Conservation (phyloP, 306 rosid genomes). For the Quercus variabilis region DNA sequence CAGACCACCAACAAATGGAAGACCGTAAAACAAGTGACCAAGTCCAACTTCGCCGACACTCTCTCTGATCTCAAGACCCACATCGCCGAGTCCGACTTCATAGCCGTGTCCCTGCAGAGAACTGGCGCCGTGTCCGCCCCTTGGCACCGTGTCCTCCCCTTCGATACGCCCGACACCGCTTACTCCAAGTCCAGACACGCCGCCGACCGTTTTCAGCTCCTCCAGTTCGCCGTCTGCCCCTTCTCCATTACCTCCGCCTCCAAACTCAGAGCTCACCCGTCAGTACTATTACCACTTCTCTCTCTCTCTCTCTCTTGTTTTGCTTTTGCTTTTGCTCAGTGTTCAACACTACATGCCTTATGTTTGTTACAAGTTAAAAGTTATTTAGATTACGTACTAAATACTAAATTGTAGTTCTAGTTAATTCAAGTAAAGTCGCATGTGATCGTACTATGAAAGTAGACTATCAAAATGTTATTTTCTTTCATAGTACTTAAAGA, state of each 20-base stretch:
- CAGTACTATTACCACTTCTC: slow-evolving; percentile 12
- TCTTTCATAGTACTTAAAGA: no score
- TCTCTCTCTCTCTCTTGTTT: no score
- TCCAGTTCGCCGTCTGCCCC: slow-evolving; percentile 87
- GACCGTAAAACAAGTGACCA: slow-evolving; percentile 72
- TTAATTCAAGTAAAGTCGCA: no score
- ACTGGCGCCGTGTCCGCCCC: slow-evolving; percentile 65
- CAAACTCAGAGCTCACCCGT: slow-evolving; percentile 73
- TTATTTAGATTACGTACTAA: no score
- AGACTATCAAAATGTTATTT: no score
- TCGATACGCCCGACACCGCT: slow-evolving; percentile 60
- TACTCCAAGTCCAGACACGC: slow-evolving; percentile 64
- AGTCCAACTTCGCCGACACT: slow-evolving; percentile 55
- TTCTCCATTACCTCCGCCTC: slow-evolving; percentile 51
- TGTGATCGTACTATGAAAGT: no score
- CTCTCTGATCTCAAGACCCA: slow-evolving; percentile 46
- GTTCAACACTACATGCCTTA: no score
- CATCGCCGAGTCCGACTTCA: slow-evolving; percentile 58
- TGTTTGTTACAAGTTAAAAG: no score
- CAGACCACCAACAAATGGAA: slow-evolving; percentile 42
- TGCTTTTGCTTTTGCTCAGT: no score
- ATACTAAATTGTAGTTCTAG: no score
- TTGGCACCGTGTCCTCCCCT: slow-evolving; percentile 65
- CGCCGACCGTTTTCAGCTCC: slow-evolving; percentile 71
- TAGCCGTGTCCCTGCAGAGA: slow-evolving; percentile 61